Conservation (phyloP, 768 basidiomycete species). For the Antrodiella citrinella region DNA sequence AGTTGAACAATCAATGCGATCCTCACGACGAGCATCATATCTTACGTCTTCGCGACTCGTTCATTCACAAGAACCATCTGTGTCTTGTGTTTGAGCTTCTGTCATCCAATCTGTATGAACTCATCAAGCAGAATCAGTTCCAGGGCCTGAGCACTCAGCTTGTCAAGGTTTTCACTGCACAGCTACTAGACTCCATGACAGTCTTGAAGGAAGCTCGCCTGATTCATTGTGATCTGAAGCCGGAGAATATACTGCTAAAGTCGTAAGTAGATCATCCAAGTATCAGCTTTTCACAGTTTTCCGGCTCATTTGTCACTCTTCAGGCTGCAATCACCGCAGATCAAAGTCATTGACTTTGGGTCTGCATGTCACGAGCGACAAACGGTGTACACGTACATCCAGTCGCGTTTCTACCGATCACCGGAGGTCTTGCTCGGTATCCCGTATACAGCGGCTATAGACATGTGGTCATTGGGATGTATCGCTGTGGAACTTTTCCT, state of each 20-base stretch:
- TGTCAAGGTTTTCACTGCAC: constrained; percentile 97
- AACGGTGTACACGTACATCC: constrained; percentile 99
- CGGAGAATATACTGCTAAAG: constrained; percentile 96
- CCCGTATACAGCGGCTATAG: constrained; percentile 90
- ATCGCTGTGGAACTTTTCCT: constrained; percentile 98
- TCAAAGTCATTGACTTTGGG: constrained; percentile 99
- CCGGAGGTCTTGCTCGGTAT: constrained; percentile 95
- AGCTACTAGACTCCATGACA: constrained; percentile 85
- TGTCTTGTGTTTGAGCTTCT: constrained; percentile 97
- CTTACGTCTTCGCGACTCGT: constrained; percentile 87
- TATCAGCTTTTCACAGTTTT: no score
- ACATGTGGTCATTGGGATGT: constrained; percentile 99
- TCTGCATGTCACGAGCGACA: constrained; percentile 98
- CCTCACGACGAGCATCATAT: constrained; percentile 96
- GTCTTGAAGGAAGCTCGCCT: constrained; percentile 92
- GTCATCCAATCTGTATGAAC: constrained; percentile 95
- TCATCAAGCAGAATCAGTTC: constrained; percentile 99
- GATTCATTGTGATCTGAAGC: constrained; percentile 98
- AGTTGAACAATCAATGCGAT: constrained; percentile 94
- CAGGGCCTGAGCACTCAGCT: constrained; percentile 94
- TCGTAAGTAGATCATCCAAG: no score
- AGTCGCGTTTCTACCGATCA: constrained; percentile 96
- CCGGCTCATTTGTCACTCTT: constrained; percentile 5
- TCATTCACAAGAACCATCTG: constrained; percentile 93
- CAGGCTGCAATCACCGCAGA: constrained; percentile 95